Conservation (phyloP, 2,329 filamentous ascomycete species). For the Knoxdaviesia proteae region DNA sequence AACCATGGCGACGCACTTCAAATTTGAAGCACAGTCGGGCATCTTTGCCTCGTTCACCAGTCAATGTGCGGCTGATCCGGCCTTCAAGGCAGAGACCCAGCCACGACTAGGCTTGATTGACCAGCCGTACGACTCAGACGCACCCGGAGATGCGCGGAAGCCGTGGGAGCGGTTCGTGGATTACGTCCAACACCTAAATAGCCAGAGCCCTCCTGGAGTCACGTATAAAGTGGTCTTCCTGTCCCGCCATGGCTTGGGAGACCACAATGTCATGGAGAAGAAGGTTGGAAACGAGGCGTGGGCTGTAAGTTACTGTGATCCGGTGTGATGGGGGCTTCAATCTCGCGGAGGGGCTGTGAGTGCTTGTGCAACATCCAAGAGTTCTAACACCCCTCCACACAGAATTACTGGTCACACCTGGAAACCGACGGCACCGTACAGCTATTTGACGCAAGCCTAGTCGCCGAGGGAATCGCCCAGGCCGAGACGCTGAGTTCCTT, state of each 20-base stretch:
- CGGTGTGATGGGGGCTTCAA: too few relatives aligned
- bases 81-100: slow-evolving; percentile 16
- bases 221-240: slow-evolving; percentile 32
- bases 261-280: slow-evolving; percentile 25
- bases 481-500: slow-evolving; percentile 28
- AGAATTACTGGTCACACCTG: slow-evolving; percentile 17
- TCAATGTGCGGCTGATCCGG: slow-evolving; percentile 9
- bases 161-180: slow-evolving; percentile 31
- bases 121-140: slow-evolving; percentile 23
- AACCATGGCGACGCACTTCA: slow-evolving; percentile 5
- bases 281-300: slow-evolving; percentile 34
- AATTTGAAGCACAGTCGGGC: slow-evolving; percentile 17
- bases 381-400: not conserved
- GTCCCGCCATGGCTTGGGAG: slow-evolving; percentile 35
- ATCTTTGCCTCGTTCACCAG: slow-evolving; percentile 25
- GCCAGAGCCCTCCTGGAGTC: slow-evolving; percentile 17
- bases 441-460: slow-evolving; percentile 27
- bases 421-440: slow-evolving; percentile 16
- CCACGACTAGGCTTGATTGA: slow-evolving; percentile 32
- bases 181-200: slow-evolving; percentile 25
- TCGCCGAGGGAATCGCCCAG: slow-evolving; percentile 28
- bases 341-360: not conserved
- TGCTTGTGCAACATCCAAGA: not conserved
- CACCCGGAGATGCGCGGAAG: slow-evolving; percentile 12
- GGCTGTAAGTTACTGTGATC: slow-evolving; percentile 18